Base-by-base conservation (phyloP, 768 basidiomycete genomes). In the Psilocybe sp. region DNA sequence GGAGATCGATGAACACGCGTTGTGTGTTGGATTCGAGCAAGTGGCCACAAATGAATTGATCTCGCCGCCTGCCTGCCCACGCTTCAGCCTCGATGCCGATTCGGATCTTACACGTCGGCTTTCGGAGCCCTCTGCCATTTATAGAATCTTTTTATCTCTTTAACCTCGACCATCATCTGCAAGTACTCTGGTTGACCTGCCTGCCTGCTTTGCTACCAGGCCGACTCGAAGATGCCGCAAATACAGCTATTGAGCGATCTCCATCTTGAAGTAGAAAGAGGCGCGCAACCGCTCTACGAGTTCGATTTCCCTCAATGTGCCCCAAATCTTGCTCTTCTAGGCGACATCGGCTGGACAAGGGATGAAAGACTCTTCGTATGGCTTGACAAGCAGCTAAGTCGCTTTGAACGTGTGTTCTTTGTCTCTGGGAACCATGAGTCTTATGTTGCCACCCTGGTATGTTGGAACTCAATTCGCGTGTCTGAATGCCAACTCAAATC, bases 21-120 rank as follows among this genome's bases (percentile, higher is more conserved):
- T 45, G 53, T 41, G 49, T 45, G 47, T 46, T 47, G 36, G 40
- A n/a, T 33, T 23, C 18, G 31, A 48, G 43, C 5, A 44, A 32
- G 35, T 44, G 37, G 55, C 46, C 36, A 46, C 41, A 55, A 48
- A 32, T 45, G 46, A 52, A 46, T 44, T 51, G 48, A 32, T 42
- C 40, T 28, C 23, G 23, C 23, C 23, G 23, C 23, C 23, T 37
- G 35, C 35, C 46, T 20, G 45, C 35, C 40, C 46, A 52, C 48
- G 51, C 53, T 49, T 46, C 47, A 59, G 59, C 60, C 60, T 51
- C 61, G 58, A 54, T 44, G 57, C 59, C 69, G 70, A 71, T 73
- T 73, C 71, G 71, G 71, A 73, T 73, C 71, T 73, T 65, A 72
- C 69, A 69, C 63, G 57, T 70, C 70, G 71, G 58, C 38, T 41